phyloP scores from a whole-genome alignment of 2,329 filamentous ascomycete genomes.

The Pestalotiopsis sp. region DNA sequence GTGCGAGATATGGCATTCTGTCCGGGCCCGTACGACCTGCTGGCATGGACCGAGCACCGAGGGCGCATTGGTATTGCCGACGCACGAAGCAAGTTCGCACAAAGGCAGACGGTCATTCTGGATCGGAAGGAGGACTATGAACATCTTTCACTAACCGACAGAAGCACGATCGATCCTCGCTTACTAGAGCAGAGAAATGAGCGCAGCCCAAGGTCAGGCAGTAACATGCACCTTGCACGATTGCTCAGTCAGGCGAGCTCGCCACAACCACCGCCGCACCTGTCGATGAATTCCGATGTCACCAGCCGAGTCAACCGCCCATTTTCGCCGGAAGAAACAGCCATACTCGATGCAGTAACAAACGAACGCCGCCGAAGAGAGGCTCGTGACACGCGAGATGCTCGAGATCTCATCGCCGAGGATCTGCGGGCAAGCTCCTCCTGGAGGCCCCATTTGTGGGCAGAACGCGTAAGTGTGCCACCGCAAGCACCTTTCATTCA shows the following conservation, averaged over 20 bases:
- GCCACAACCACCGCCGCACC: conserved; percentile 29
- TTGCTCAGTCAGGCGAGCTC: conserved; percentile 31
- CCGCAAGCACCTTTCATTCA: conserved; percentile 10
- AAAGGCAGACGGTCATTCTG: conserved; percentile 70
- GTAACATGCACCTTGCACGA: conserved; percentile 34
- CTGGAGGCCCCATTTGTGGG: conserved; percentile 31
- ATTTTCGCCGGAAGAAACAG: conserved; percentile 55
- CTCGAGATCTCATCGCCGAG: conserved; percentile 28
- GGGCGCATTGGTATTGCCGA: conserved; percentile 76
- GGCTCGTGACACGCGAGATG: conserved; percentile 39
- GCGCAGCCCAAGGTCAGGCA: conserved; percentile 32
- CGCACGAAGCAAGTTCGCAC: conserved; percentile 65
- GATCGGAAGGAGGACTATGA: conserved; percentile 60
- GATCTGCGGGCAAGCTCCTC: conserved; percentile 22
- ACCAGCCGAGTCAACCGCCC: conserved; percentile 52
- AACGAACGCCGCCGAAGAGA: conserved; percentile 55
- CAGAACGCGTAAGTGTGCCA: conserved; percentile 34
- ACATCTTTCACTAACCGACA: conserved; percentile 59
- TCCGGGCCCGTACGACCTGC: conserved; percentile 83
- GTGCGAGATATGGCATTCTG: conserved; percentile 92
- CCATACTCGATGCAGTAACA: conserved; percentile 59
- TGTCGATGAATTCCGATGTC: conserved; percentile 32
- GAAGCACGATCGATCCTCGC: conserved; percentile 55
- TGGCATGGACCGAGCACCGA: conserved; percentile 93
- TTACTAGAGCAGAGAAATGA: conserved; percentile 51